Evolutionary conservation across 2,329 filamentous ascomycete genomes (phyloP), one percentile per base, ranked within the genome.

Genomic region (Aplosporella prunicola): DNA sequence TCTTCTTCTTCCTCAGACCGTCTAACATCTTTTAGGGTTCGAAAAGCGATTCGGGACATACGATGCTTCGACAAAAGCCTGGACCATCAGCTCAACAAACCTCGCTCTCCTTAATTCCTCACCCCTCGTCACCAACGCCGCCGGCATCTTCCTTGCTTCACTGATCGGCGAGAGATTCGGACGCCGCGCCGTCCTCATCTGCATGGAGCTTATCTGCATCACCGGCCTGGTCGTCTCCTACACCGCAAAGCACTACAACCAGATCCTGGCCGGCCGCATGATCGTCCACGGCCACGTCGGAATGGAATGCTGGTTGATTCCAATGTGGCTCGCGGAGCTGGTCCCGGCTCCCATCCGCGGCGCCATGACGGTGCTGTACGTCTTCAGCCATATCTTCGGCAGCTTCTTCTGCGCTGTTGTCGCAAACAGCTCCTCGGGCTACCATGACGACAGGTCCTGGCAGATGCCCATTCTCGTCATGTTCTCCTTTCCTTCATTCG

Each of bases 221-320:
- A 22, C 36, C 11, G 45, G 46, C 4, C 39, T 43, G 20, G 39
- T 36, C 10, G 40, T 48, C 24, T 31, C 32, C 18, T 45, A 45
- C 20, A 47, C 43, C 8, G 35, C 46, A 2, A 35, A 24, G 3
- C 40, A 39, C 13, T 42, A 29, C n/a, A 27, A 35, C 23, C 44
- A 45, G 14, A 42, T 43, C 14, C 38, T 47, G 11, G 45, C 33
- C 13, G 47, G 43, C 9, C 42, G 44, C 4, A 44, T 47, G 20
- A 27, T 47, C 3, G 43, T 44, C 3, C 41, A 49, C 27, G 36
- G 39, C 11, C 42, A 43, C 22, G 43, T 45, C 15, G 47, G 46
- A 11, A 44, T 50, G 46, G 46, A 47, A 16, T 30, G 43, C n/a
- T 48, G 43, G 15, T 28, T 51, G 3, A 42, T 45, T 1, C 46